Conservation (phyloP, 805 yeast genomes). For the Pichia eremophila region DNA sequence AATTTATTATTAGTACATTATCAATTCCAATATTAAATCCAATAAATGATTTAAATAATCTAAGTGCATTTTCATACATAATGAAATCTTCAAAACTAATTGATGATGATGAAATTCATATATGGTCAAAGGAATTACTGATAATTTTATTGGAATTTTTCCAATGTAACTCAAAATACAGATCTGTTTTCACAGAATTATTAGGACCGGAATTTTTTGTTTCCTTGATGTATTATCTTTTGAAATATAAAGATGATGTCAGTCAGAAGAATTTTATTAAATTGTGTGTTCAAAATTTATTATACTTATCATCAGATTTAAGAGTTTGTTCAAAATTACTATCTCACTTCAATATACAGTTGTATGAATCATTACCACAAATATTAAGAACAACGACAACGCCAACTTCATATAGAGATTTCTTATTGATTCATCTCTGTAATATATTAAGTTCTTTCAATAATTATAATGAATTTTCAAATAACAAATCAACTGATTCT, state of each 20-base stretch:
- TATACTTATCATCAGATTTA: constrained; percentile 36
- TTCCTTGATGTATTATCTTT: constrained; percentile 47
- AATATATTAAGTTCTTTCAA: constrained; percentile 24
- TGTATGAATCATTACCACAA: constrained; percentile 43
- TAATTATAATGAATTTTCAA: neutral
- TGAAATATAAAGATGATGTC: constrained; percentile 34
- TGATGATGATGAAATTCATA: constrained; percentile 15
- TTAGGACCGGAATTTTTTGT: constrained; percentile 44
- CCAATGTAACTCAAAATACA: constrained; percentile 60
- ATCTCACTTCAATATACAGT: constrained; percentile 33
- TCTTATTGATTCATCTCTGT: constrained; percentile 45
- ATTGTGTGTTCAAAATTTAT: constrained; percentile 40
- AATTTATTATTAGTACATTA: constrained; percentile 38
- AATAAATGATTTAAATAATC: constrained; percentile 15
- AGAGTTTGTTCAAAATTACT: constrained; percentile 32
- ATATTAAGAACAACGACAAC: constrained; percentile 32
- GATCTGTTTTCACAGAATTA: constrained; percentile 33
- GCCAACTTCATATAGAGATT: constrained; percentile 53
- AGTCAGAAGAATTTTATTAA: constrained; percentile 36
- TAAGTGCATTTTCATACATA: constrained; percentile 17
- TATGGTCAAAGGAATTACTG: constrained; percentile 50
- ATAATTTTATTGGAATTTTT: constrained; percentile 67
- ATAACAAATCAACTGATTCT: too few species aligned
- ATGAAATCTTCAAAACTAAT: constrained; percentile 16
- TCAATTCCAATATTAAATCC: constrained; percentile 40